phyloP scores from a whole-genome alignment of 345 rosid species.

The Pistacia vera region DNA sequence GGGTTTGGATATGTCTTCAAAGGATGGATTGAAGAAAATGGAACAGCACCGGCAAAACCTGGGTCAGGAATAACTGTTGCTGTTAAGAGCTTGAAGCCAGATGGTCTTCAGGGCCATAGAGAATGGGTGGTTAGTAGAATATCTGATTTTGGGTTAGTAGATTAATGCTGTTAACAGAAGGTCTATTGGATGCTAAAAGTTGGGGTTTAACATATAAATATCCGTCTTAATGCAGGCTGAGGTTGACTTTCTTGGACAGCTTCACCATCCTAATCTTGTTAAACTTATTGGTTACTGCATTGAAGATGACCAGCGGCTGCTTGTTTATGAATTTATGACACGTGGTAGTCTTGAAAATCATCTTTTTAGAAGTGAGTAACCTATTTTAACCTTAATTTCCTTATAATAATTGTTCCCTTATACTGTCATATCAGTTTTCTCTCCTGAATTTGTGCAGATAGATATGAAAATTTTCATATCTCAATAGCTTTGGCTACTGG shows the following conservation, averaged over 20 bases:
- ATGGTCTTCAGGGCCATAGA: constrained; percentile 90
- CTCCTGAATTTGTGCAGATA: background rate
- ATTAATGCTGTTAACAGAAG: constrained; percentile 23
- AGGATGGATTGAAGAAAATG: constrained; percentile 87
- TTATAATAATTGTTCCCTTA: too few species aligned
- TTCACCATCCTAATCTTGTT: constrained; percentile 90
- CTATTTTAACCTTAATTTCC: background rate
- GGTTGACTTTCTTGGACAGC: constrained; percentile 92
- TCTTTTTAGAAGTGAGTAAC: constrained; percentile 85
- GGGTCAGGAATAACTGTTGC: constrained; percentile 86
- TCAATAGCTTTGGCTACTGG: background rate
- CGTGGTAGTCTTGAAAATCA: constrained; percentile 99
- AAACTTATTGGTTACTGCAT: constrained; percentile 89
- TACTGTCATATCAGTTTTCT: background rate
- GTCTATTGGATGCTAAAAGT: constrained; percentile 19
- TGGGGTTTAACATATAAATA: constrained; percentile 15
- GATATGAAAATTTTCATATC: background rate
- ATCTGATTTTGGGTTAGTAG: constrained; percentile 51
- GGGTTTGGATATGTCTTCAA: constrained; percentile 85
- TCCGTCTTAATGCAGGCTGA: constrained; percentile 70
- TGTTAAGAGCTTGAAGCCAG: constrained; percentile 83
- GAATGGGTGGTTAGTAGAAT: constrained; percentile 82
- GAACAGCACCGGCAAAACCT: constrained; percentile 80
- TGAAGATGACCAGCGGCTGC: constrained; percentile 91
- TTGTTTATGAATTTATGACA: constrained; percentile 95